Conservation (phyloP, 129 eudicot genomes). For the Oenanthe sinensis region DNA sequence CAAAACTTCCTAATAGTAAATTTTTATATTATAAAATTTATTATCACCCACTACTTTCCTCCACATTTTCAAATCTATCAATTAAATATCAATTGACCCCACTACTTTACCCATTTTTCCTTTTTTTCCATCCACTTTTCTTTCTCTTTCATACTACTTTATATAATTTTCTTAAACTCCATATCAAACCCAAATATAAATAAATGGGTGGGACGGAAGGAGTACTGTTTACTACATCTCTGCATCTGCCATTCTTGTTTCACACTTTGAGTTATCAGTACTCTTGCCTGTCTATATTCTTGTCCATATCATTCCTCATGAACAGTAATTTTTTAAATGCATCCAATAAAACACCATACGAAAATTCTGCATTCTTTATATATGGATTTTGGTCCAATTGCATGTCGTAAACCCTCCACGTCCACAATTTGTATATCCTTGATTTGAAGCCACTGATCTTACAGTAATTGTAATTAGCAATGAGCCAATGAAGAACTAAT, state of each 20-base stretch:
- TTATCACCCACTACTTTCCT: too few species aligned
- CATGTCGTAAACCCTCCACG: background rate
- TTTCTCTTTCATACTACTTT: too few species aligned
- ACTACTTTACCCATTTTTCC: too few species aligned
- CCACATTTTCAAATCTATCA: too few species aligned
- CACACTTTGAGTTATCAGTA: background rate
- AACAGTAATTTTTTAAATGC: background rate
- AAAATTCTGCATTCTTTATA: background rate
- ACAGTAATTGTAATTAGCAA: background rate
- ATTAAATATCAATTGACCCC: too few species aligned
- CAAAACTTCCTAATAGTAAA: too few species aligned
- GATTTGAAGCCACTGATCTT: background rate
- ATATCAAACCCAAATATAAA: too few species aligned
- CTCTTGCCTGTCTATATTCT: background rate
- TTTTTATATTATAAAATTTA: too few species aligned
- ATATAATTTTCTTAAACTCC: too few species aligned
- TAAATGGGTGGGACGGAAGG: too few species aligned
- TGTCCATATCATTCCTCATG: background rate
- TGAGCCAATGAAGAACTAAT: background rate
- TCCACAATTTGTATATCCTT: background rate
- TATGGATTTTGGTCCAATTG: background rate
- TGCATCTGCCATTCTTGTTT: conserved; percentile 1
- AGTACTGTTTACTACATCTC: background rate
- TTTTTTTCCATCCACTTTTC: too few species aligned
- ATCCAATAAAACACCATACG: background rate